phyloP scores from a whole-genome alignment of 1,284 basidiomycete genomes.

The Cronartium quercuum region DNA sequence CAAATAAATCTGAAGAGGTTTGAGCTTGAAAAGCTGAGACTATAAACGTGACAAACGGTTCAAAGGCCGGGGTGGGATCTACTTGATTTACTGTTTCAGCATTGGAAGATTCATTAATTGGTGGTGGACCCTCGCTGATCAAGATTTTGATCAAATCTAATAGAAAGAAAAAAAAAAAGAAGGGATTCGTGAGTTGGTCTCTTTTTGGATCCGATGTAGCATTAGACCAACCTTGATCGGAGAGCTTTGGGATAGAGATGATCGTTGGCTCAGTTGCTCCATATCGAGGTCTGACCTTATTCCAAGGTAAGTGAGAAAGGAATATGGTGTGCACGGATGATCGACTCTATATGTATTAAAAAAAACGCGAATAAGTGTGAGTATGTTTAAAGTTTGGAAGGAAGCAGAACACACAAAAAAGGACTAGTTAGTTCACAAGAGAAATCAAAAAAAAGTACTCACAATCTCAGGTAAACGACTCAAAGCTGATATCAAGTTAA shows the following conservation, averaged over 20 bases:
- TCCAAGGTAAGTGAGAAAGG: slow-evolving; percentile 25
- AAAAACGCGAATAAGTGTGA: not conserved
- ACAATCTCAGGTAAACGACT: slow-evolving; percentile 19
- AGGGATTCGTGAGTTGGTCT: not conserved
- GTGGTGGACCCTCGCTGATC: not conserved
- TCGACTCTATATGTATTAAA: not conserved
- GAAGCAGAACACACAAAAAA: not conserved
- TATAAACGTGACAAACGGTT: slow-evolving; percentile 12
- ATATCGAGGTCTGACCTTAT: slow-evolving; percentile 29
- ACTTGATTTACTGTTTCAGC: not conserved
- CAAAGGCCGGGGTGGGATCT: slow-evolving; percentile 3
- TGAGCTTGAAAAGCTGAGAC: slow-evolving; percentile 22
- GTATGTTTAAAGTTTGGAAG: not conserved
- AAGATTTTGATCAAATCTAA: slow-evolving; percentile 26
- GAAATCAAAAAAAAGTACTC: not conserved
- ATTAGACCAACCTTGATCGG: slow-evolving; percentile 10
- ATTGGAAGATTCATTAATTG: not conserved
- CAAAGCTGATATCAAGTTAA: not conserved
- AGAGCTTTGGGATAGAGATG: slow-evolving; percentile 11
- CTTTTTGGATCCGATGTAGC: not conserved
- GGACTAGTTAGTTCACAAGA: not conserved
- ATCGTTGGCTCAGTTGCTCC: slow-evolving; percentile 15
- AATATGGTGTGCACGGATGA: slow-evolving; percentile 12
- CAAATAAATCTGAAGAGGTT: slow-evolving; percentile 22
- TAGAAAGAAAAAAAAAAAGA: not conserved